A percentile compares a stretch with the other conserved stretches of the same genome.
Conservation (phyloP, 2,329 filamentous ascomycete genomes). For the Scolecobasidium constrictum region DNA sequence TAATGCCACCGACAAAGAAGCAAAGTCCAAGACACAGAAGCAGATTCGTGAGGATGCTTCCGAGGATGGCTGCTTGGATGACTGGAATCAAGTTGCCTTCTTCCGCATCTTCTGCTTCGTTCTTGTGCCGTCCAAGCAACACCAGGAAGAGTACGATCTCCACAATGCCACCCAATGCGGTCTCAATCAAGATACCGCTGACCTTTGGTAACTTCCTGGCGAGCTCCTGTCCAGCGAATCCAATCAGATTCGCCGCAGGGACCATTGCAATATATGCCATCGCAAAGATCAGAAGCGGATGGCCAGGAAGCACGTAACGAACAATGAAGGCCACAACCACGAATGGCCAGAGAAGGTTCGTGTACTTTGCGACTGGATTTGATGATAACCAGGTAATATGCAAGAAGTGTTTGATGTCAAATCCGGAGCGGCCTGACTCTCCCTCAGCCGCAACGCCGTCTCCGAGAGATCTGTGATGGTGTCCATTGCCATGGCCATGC, state of each 20-base stretch:
- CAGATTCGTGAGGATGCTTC: slow-evolving; percentile 72
- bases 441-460: slow-evolving; percentile 6
- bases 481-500: too few species aligned
- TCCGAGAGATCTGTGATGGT: too few species aligned
- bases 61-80: slow-evolving; percentile 72
- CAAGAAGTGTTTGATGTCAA: slow-evolving; percentile 3
- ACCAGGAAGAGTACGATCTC: slow-evolving; percentile 33
- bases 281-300: slow-evolving; percentile 35
- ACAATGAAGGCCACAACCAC: slow-evolving; percentile 36
- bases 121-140: slow-evolving; percentile 1
- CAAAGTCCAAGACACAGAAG: slow-evolving; percentile 71
- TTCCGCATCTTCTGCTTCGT: slow-evolving; percentile 4
- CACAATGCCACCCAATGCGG: slow-evolving; percentile 57
- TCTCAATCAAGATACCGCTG: slow-evolving; percentile 45
- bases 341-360: slow-evolving; percentile 14
- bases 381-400: slow-evolving; percentile 3
- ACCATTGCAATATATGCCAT: slow-evolving; percentile 40
- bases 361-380: background rate
- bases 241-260: slow-evolving; percentile 38
- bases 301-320: slow-evolving; percentile 21
- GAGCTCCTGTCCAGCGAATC: slow-evolving; percentile 58
- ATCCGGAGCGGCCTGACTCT: slow-evolving; percentile 7
- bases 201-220: slow-evolving; percentile 67
- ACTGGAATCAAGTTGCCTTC: slow-evolving; percentile 31
- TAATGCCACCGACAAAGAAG: slow-evolving; percentile 67